A percentile compares a stretch with the other conserved stretches of the same genome.
These are phyloP conservation scores for Epichloe gansuensis DNA, from an alignment of 2,329 filamentous ascomycete species.

Conservation along the genomic window DNA sequence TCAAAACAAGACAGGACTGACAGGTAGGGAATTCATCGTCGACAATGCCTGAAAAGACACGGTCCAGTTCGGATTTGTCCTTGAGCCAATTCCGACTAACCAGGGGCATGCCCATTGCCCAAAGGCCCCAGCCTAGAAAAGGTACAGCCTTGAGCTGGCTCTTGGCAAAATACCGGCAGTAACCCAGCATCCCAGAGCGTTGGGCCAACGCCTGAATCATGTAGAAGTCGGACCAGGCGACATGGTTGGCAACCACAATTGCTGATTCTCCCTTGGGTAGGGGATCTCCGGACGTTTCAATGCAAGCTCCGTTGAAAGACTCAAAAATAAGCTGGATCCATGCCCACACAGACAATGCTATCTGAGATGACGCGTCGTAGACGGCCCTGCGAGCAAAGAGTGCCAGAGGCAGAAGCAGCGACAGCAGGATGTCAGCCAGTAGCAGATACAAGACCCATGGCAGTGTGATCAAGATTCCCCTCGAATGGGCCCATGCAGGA, in stretches of 20 bases:
- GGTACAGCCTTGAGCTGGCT: constrained; percentile 44
- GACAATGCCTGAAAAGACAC: constrained; percentile 42
- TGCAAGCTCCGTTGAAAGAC: constrained; percentile 36
- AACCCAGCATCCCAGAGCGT: constrained; percentile 42
- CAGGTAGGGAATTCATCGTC: constrained; percentile 42
- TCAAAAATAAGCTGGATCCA: constrained; percentile 47
- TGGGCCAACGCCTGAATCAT: constrained; percentile 46
- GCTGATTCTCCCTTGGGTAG: constrained; percentile 43
- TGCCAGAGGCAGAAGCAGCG: constrained; percentile 34
- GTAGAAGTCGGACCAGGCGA: constrained; percentile 51
- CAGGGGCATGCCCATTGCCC: constrained; percentile 53
- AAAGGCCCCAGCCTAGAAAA: constrained; percentile 50
- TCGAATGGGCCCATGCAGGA: constrained; percentile 22
- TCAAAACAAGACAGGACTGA: constrained; percentile 21
- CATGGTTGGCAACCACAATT: constrained; percentile 47
- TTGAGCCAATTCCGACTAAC: constrained; percentile 46
- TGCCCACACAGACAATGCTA: constrained; percentile 42
- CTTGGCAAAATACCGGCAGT: constrained; percentile 51
- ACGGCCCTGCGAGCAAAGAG: constrained; percentile 34
- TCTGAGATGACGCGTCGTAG: constrained; percentile 40
- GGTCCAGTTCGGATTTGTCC: constrained; percentile 42
- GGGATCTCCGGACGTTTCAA: constrained; percentile 38
- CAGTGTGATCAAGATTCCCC: constrained; percentile 28
- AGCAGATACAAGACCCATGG: constrained; percentile 43
- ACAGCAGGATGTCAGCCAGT: constrained; percentile 37